These are phyloP conservation scores for Metschnikowia orientalis DNA, from an alignment of 805 yeast genomes.

Conservation along the genomic window DNA sequence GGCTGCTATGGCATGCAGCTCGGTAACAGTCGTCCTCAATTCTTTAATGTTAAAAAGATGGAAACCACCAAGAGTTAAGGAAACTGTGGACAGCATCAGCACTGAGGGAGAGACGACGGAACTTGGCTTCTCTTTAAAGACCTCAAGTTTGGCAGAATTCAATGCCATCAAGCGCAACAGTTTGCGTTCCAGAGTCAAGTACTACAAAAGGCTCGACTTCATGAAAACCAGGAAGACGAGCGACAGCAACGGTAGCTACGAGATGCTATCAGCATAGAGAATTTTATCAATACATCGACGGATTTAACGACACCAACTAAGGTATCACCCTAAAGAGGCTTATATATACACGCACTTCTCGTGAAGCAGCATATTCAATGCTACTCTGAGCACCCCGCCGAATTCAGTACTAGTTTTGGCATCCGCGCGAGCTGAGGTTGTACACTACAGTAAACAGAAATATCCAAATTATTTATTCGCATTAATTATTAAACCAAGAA, in stretches of 20 bases:
- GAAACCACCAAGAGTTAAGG: constrained; percentile 33
- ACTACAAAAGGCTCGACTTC: background rate
- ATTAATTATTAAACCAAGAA: constrained; percentile 15
- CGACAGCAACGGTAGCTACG: background rate
- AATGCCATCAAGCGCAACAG: constrained; percentile 7
- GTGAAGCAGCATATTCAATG: too few relatives aligned
- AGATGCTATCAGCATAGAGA: too few relatives aligned
- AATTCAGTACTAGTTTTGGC: too few relatives aligned
- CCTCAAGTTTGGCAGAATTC: constrained; percentile 14
- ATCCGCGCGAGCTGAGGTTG: too few relatives aligned
- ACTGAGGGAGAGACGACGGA: constrained; percentile 11
- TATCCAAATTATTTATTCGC: constrained; percentile 9
- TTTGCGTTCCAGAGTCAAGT: background rate
- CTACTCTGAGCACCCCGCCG: too few relatives aligned
- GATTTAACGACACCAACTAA: too few relatives aligned
- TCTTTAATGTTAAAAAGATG: constrained; percentile 70
- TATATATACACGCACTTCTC: too few relatives aligned
- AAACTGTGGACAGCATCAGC: constrained; percentile 1
- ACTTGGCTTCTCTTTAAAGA: constrained; percentile 11
- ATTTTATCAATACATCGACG: too few relatives aligned
- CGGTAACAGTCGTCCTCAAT: constrained; percentile 80
- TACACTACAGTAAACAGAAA: too few relatives aligned
- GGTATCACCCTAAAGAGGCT: too few relatives aligned
- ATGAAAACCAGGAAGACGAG: background rate
- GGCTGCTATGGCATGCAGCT: constrained; percentile 88